phyloP scores from a whole-genome alignment of 208 protist genomes.

The Crithidia brevicula region DNA sequence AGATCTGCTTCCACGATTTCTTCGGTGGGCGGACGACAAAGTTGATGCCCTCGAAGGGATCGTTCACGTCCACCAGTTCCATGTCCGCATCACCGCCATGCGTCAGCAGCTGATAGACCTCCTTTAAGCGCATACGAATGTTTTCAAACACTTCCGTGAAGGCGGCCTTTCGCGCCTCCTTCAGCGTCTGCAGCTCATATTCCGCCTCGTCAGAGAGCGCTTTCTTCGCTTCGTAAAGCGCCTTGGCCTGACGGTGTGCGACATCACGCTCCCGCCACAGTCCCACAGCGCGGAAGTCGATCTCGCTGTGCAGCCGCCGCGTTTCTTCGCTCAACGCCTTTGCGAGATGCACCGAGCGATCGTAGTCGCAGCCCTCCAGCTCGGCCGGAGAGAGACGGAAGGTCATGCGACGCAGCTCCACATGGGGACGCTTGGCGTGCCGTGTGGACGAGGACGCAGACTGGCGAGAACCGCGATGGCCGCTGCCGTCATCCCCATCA shows the following conservation, averaged over 20 bases:
- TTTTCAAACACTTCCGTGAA: slow-evolving; percentile 99
- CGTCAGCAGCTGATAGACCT: slow-evolving; percentile 99
- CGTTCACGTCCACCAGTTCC: slow-evolving; percentile 98
- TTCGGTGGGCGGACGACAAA: slow-evolving; percentile 99
- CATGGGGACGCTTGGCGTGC: slow-evolving; percentile 10
- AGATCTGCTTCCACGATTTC: slow-evolving; percentile 99
- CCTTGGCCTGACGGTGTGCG: slow-evolving; percentile 65
- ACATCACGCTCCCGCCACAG: slow-evolving; percentile 95
- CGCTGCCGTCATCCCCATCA: not conserved
- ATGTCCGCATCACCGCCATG: slow-evolving; percentile 99
- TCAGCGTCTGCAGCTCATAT: slow-evolving; percentile 62
- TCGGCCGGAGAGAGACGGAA: slow-evolving; percentile 77
- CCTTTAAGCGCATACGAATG: slow-evolving; percentile 98
- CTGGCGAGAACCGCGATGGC: not conserved
- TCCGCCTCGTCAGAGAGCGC: slow-evolving; percentile 77
- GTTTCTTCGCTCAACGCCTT: slow-evolving; percentile 91
- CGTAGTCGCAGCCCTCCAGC: slow-evolving; percentile 78
- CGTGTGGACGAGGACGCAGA: slow-evolving; percentile 2
- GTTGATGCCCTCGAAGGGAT: slow-evolving; percentile 98
- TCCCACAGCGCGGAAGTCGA: slow-evolving; percentile 95
- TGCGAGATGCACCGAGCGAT: slow-evolving; percentile 86
- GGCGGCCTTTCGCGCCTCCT: slow-evolving; percentile 87
- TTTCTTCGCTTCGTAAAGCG: slow-evolving; percentile 65
- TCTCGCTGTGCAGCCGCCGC: slow-evolving; percentile 74
- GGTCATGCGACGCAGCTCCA: slow-evolving; percentile 53